A percentile compares a stretch with the other conserved stretches of the same genome.
These are phyloP conservation scores for Lasiosphaeria miniovina DNA, from an alignment of 495 filamentous ascomycete species.

Conservation along the genomic window DNA sequence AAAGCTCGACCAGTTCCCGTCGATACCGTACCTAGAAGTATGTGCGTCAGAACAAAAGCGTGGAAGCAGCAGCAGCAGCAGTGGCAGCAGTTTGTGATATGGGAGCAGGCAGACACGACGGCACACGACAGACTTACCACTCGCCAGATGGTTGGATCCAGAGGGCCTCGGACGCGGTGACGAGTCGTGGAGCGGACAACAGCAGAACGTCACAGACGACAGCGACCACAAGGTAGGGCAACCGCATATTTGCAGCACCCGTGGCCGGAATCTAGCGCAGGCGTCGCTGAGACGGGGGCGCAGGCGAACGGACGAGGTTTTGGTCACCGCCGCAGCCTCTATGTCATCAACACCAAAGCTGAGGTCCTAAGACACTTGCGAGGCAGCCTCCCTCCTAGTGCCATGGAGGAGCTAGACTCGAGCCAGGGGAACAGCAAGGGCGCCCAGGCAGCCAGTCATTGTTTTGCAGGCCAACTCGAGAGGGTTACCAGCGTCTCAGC, in stretches of 20 bases:
- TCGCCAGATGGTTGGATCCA: slow-evolving; percentile 43
- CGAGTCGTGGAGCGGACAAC: slow-evolving; percentile 33
- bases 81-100: not conserved
- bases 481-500: not conserved
- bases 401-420: slow-evolving; percentile 28
- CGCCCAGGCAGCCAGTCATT: slow-evolving; percentile 14
- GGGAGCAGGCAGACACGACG: not conserved
- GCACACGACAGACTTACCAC: slow-evolving; percentile 34
- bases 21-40: slow-evolving; percentile 43
- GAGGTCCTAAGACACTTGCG: slow-evolving; percentile 30
- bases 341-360: slow-evolving; percentile 11
- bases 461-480: not conserved
- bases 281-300: slow-evolving; percentile 16
- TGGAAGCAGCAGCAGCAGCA: too few relatives aligned
- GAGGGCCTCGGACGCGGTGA: slow-evolving; percentile 32
- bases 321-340: slow-evolving; percentile 14
- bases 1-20: slow-evolving; percentile 53
- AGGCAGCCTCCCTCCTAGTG: slow-evolving; percentile 25
- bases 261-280: slow-evolving; percentile 16
- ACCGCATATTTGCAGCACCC: slow-evolving; percentile 35
- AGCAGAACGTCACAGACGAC: slow-evolving; percentile 40
- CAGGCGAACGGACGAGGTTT: slow-evolving; percentile 5
- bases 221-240: slow-evolving; percentile 30
- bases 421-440: slow-evolving; percentile 10
- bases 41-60: too few relatives aligned